Evolutionary conservation across 257 asterid species (phyloP), one percentile per base, ranked within the genome.

Genomic region (Nicotiana obtusifolia): DNA sequence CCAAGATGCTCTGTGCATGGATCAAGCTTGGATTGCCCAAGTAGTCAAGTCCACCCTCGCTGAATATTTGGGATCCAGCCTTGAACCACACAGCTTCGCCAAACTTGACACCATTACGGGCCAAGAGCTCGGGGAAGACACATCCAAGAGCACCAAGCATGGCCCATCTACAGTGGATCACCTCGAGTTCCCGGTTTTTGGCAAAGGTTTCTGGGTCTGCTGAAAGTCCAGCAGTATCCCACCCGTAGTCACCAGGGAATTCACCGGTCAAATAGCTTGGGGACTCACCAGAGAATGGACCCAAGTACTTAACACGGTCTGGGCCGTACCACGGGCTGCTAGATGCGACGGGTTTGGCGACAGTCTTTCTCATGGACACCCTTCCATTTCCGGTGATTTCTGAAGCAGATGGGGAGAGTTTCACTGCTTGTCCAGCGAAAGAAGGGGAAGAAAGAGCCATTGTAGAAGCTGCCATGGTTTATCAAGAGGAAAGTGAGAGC

Each of bases 81-180:
- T 92, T 92, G 90, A 92, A 91, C 97, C 93, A 92, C 1, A 92
- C 93, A 5, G 97, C 95, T 82, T 92, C 95, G 0, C 95, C 95
- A 80, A 91, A 92, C 73, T 92, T 92, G 13, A 92, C 92, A 2
- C 97, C 97, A 62, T 89, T 92, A 4, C 92, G 89, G 61, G 95
- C 84, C 88, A 91, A 82, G 3, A 92, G 93, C 88, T 92, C 97
- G 2, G 95, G 95, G 89, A 92, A 92, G 28, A 91, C 91, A 62
- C 97, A 92, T n/a, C 97, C 97, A 11, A 92, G 92, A 53, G 97
- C 97, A 66, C 97, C 92, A 10, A 92, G 93, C 97, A 92, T 90
- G 76, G 97, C 97, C 97, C 97, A 92, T 64, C 94, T 82, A 62
- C 81, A 65, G 88, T 90, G 94, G 93, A 92, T 92, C 79, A 90